Evolutionary conservation across 2,329 filamentous ascomycete species (phyloP), one percentile per base, ranked within the genome.

Genomic region (Mycosphaerella sp.): DNA sequence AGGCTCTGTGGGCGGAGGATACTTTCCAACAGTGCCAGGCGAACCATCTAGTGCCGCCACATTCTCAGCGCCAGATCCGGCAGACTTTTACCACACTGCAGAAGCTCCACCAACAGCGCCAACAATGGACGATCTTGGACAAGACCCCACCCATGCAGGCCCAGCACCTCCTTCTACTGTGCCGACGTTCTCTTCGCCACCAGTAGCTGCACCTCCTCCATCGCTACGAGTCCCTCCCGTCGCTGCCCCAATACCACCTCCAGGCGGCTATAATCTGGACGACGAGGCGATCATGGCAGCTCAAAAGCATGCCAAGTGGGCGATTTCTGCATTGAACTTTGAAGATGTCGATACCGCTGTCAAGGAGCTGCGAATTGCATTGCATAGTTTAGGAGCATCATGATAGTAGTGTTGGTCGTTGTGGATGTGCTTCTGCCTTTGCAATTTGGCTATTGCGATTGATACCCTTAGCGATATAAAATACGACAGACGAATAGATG

Each of bases 251-350:
- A 56, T 54, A n/a, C 64, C 66, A 4, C 62, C 64, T n/a, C 17
- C 58, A 12, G 79, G 68, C 4, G 66, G 67, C 1, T 74, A 86
- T 50, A 75, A 72, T 4, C 76, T 72, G 9, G 89, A 95, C 59
- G 85, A 90, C 60, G 75, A 78, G 55, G 78, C 86, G 0, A 85
- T 96, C 36, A 76, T 82, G 36, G 80, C 84, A 63, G 92, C 93
- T 4, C 90, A 95, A 70, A 98, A 97, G 69, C 93, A 97, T 73
- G 91, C 92, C 2, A 90, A 89, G 65, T 98, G 89, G 89, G 93
- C 93, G 0, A 95, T 97, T 41, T 96, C 91, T 9, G 93, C 93
- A 0, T 74, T 98, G 45, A 95, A 96, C 65, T 98, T 98, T 71
- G 93, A 98, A 63, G 93, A 98, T 69, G 87, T 95, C 1, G 78